Conservation (phyloP, 2,329 filamentous ascomycete species). For the Phialemonium atrogriseum region DNA sequence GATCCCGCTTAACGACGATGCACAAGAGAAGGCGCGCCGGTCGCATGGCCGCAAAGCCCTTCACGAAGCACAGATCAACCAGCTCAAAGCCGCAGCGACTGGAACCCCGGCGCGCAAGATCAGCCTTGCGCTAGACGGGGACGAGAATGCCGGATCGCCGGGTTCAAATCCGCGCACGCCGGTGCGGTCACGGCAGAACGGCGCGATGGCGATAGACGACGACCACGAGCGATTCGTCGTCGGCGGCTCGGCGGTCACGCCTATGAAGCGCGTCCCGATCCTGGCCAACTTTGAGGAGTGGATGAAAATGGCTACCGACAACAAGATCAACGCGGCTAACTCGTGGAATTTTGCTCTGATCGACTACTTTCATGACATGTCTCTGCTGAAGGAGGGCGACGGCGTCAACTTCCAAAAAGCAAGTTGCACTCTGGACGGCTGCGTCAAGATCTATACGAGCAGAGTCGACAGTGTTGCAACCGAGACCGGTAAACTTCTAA, state of each 20-base stretch:
- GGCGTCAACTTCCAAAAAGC: conserved; percentile 98
- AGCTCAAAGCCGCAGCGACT: conserved; percentile 70
- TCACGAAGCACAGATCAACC: conserved; percentile 85
- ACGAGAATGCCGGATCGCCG: conserved; percentile 45
- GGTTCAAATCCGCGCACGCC: conserved; percentile 50
- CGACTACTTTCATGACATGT: conserved; percentile 99
- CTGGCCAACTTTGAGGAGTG: conserved; percentile 98
- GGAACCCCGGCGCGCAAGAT: conserved; percentile 61
- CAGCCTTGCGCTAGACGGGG: conserved; percentile 48
- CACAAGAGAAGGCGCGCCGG: conserved; percentile 80
- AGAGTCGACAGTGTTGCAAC: conserved; percentile 96
- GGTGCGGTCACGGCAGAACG: conserved; percentile 23
- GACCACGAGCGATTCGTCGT: conserved; percentile 57
- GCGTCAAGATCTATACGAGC: conserved; percentile 98
- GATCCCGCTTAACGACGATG: conserved; percentile 94
- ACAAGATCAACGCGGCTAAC: conserved; percentile 96
- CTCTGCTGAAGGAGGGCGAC: conserved; percentile 87
- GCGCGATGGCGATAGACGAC: conserved; percentile 19
- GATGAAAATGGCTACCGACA: conserved; percentile 99
- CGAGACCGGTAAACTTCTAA: conserved; percentile 90
- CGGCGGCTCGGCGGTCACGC: conserved; percentile 71
- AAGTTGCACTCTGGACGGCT: conserved; percentile 93
- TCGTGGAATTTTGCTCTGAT: conserved; percentile 99
- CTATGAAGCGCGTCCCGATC: conserved; percentile 92
- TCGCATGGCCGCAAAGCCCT: conserved; percentile 80